Evolutionary conservation across 352 stramenopile species (phyloP).

Genomic region (Peronospora tabacina): DNA sequence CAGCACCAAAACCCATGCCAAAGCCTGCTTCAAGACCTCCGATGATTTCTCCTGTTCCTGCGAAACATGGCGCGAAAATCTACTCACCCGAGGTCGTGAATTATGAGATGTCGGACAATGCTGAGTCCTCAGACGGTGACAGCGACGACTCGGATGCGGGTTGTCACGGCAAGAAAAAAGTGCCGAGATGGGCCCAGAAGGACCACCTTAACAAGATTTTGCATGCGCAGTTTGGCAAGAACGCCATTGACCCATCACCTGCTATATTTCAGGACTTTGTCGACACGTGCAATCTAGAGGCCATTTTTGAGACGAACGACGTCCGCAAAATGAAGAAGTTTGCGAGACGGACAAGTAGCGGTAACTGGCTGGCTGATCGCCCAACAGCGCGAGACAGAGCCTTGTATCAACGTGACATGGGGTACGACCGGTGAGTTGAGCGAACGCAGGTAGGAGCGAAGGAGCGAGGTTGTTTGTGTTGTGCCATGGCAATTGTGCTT

Average conservation of each 20-base stretch:
- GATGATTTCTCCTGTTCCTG: constrained; percentile 3
- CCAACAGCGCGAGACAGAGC: constrained; percentile 70
- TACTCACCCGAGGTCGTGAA: constrained; percentile 32
- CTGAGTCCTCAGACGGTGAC: constrained; percentile 42
- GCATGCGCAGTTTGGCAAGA: constrained; percentile 61
- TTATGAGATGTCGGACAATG: constrained; percentile 79
- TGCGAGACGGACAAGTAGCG: constrained; percentile 66
- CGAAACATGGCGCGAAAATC: constrained; percentile 24
- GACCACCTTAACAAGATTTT: constrained; percentile 67
- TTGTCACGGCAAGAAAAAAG: constrained; percentile 60
- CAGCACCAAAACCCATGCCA: constrained; percentile 4
- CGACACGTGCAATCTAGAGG: constrained; percentile 75
- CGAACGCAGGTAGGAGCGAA: constrained; percentile 8
- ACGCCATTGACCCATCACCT: constrained; percentile 66
- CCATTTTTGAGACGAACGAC: constrained; percentile 74
- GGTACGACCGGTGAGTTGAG: constrained; percentile 43
- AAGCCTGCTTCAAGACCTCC: constrained; percentile 11
- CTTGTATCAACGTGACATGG: constrained; percentile 80
- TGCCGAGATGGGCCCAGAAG: constrained; percentile 69
- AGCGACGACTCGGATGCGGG: constrained; percentile 41
- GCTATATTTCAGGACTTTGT: constrained; percentile 80
- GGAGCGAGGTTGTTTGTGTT: constrained; percentile 7
- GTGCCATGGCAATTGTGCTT: constrained; percentile 17
- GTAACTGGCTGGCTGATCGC: constrained; percentile 78
- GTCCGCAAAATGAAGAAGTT: constrained; percentile 75